Conservation (phyloP, 1,139 yeast genomes). For the Yamadazyma oceani region DNA sequence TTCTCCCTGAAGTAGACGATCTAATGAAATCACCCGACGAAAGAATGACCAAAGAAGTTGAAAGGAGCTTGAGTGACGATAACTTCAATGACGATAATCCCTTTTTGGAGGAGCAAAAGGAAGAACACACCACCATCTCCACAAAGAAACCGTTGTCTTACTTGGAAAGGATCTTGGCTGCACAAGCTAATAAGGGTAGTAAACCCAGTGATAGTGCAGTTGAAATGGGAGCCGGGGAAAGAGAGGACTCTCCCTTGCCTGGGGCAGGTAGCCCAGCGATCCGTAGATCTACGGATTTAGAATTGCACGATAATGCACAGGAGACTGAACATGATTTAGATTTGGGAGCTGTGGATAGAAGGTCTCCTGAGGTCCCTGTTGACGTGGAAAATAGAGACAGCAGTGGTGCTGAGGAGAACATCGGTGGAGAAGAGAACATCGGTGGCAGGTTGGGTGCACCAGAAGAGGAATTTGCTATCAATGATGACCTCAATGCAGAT, state of each 20-base stretch:
- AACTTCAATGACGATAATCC: constrained; percentile 2
- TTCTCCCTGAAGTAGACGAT: constrained; percentile 11
- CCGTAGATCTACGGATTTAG: too few relatives aligned
- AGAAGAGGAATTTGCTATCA: neutral
- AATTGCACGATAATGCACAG: too few relatives aligned
- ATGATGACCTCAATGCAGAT: constrained; percentile 5
- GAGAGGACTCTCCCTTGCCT: neutral
- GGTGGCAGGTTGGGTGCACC: too few relatives aligned
- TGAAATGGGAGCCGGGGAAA: neutral
- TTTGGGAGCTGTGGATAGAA: too few relatives aligned
- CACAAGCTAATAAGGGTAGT: constrained; percentile 12
- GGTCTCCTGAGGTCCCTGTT: too few relatives aligned
- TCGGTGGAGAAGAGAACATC: too few relatives aligned
- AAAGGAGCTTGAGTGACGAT: constrained; percentile 12
- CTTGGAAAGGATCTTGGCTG: constrained; percentile 30
- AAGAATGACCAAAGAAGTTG: too few relatives aligned
- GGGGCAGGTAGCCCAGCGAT: too few relatives aligned
- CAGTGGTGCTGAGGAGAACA: too few relatives aligned
- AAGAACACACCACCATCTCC: neutral
- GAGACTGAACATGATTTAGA: too few relatives aligned
- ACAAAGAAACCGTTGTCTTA: constrained; percentile 20
- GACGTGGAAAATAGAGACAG: too few relatives aligned
- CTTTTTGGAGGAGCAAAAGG: constrained; percentile 3
- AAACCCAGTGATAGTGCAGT: neutral
- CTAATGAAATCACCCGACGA: constrained; percentile 8